A percentile compares a stretch with the other conserved stretches of the same genome.
These are phyloP conservation scores for Macrotyloma uniflorum DNA, from an alignment of 306 rosid species.

Conservation along the genomic window DNA sequence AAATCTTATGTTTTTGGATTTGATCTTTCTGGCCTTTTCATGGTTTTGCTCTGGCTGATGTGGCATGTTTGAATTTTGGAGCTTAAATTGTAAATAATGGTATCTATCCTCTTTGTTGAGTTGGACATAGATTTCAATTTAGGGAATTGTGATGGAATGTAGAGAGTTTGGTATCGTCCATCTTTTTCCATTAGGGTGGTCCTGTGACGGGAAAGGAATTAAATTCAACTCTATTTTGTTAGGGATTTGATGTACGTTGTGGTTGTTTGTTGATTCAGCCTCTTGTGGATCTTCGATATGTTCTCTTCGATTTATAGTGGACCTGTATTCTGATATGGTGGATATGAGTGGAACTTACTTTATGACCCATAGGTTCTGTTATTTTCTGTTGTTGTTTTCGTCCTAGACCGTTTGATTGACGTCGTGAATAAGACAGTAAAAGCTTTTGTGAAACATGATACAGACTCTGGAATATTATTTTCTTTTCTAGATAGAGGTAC, in stretches of 20 bases:
- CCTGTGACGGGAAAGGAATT: background rate
- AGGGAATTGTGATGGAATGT: background rate
- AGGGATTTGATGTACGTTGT: slow-evolving; percentile 12
- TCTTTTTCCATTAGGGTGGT: background rate
- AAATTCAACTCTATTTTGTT: background rate
- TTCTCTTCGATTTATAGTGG: background rate
- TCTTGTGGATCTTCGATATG: background rate
- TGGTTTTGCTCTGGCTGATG: slow-evolving; percentile 5
- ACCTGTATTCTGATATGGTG: background rate
- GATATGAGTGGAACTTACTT: background rate
- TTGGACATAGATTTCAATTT: background rate
- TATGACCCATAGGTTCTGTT: background rate
- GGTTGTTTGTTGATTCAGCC: background rate
- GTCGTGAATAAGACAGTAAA: background rate
- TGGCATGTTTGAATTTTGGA: background rate
- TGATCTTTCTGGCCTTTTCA: background rate
- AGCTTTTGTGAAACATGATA: background rate
- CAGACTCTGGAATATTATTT: background rate
- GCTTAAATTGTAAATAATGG: background rate
- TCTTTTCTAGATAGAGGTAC: background rate
- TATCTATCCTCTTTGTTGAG: background rate
- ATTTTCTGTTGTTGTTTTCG: background rate
- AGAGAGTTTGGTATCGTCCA: background rate
- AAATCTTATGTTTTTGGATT: background rate
- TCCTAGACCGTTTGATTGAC: slow-evolving; percentile 3